Evolutionary conservation across 2,329 filamentous ascomycete genomes (phyloP).

Genomic region (Calonectria honghensis): DNA sequence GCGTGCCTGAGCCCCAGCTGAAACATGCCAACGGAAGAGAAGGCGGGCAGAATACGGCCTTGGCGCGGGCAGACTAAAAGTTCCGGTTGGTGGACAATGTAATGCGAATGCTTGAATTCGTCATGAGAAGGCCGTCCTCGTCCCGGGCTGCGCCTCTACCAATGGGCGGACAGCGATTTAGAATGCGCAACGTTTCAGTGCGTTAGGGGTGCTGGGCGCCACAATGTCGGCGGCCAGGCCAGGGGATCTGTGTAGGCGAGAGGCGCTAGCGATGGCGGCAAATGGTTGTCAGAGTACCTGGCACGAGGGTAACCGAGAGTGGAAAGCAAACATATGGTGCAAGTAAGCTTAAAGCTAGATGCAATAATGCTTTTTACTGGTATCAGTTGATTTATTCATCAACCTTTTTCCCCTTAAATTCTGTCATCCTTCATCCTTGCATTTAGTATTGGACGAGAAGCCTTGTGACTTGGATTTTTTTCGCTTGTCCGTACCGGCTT

Average conservation of each 20-base stretch:
- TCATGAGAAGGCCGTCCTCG: conserved; percentile 23
- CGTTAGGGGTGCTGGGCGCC: conserved; percentile 33
- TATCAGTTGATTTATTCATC: background rate
- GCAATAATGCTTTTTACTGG: background rate
- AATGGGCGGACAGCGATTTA: conserved; percentile 50
- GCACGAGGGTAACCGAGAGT: background rate
- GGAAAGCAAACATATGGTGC: background rate
- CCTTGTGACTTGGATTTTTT: background rate
- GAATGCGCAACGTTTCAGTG: conserved; percentile 58
- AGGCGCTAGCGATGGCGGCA: conserved; percentile 11
- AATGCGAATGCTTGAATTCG: conserved; percentile 24
- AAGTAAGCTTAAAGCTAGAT: background rate
- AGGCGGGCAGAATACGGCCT: background rate
- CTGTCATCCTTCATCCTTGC: background rate
- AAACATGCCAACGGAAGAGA: background rate
- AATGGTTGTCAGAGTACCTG: background rate
- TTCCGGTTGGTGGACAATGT: conserved; percentile 1
- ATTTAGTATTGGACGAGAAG: background rate
- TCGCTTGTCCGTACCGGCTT: background rate
- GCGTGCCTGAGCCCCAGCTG: background rate
- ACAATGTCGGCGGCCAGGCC: background rate
- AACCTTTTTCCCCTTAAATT: background rate
- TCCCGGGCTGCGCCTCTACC: conserved; percentile 35
- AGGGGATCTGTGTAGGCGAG: background rate
- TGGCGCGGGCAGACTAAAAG: background rate